Evolutionary conservation across 2,329 filamentous ascomycete species (phyloP), one percentile per base, ranked within the genome.

Genomic region (Apiospora phragmitis): DNA sequence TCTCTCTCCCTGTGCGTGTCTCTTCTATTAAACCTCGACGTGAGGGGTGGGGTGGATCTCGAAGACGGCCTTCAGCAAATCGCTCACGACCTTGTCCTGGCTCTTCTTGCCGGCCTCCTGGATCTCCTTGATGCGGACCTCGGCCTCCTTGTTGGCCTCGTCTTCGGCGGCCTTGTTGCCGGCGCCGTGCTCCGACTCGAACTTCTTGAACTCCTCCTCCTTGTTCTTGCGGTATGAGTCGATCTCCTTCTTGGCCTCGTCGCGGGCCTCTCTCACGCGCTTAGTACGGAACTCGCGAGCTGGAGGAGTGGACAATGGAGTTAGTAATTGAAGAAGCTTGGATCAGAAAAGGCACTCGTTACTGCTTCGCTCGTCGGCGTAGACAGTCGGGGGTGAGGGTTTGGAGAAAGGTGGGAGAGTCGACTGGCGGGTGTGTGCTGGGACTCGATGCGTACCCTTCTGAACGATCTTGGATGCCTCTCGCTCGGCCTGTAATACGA

Each of bases 391-490:
- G 35, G n/a, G 66, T 67, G 43, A 29, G 41, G 41, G 67, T 45
- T 65, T 69, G 16, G 42, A 55, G 21, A 41, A 38, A 9, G 29
- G 38, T 68, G 18, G 29, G 35, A 45, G 65, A 21, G 45, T 26
- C 55, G 55, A 11, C 18, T 32, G 55, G 35, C 29, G 51, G 35
- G 45, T 16, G 35, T 38, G 9, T 11, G 14, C 38, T 41, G 65
- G 35, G 18, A n/a, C 18, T 41, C 26, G 8, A 65, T 47, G 18
- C 85, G 72, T 83, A 97, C 95, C 93, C 89, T 96, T 94, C 84
- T 98, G 95, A 71, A 99, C 95, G 82, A 99, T 99, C 89, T 98
- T 98, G 85, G 97, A 95, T 73, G 96, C 96, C 84, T 98, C 95
- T 84, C 94, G 93, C 89, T 99, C 96, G 78, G 96, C 95, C 95